phyloP scores from a whole-genome alignment of 148 eudicot species.

The Camellia lanceoleosa region DNA sequence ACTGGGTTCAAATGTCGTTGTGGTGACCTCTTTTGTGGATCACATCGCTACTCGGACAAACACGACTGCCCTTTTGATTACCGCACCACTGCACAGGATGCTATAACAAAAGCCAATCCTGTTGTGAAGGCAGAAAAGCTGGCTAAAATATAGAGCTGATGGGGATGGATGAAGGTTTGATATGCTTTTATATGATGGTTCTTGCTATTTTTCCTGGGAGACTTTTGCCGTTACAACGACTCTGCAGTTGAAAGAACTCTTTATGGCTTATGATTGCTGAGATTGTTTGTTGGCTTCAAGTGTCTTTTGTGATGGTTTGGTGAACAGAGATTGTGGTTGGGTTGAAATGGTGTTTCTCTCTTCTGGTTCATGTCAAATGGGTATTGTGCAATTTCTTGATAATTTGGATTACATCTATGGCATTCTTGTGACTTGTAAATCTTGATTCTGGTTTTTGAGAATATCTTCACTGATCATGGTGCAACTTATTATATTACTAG shows the following conservation, averaged over 20 bases:
- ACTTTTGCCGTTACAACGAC: slow-evolving; percentile 8
- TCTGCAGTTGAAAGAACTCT: slow-evolving; percentile 20
- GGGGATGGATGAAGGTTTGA: slow-evolving; percentile 9
- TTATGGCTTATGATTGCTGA: slow-evolving; percentile 13
- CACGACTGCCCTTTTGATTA: slow-evolving; percentile 73
- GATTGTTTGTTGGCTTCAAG: slow-evolving; percentile 15
- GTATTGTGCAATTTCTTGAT: background rate
- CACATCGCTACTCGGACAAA: slow-evolving; percentile 70
- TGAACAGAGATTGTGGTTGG: background rate
- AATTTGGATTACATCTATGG: slow-evolving; percentile 1
- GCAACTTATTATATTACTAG: no score
- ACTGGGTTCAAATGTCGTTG: slow-evolving; percentile 73
- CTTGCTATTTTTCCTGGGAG: slow-evolving; percentile 20
- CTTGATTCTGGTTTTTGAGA: background rate
- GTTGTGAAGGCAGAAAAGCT: slow-evolving; percentile 59
- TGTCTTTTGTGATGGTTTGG: slow-evolving; percentile 19
- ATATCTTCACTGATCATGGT: background rate
- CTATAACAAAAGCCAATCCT: slow-evolving; percentile 66
- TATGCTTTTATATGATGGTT: slow-evolving; percentile 23
- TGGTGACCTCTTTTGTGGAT: slow-evolving; percentile 58
- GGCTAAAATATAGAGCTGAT: slow-evolving; percentile 33
- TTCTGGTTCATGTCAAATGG: slow-evolving; percentile 2
- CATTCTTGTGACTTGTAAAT: slow-evolving; percentile 5
- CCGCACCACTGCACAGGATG: slow-evolving; percentile 51
- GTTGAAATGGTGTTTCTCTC: slow-evolving; percentile 1